Base-by-base conservation (phyloP, 208 protist genomes). In the Endotrypanum monterogeii region DNA sequence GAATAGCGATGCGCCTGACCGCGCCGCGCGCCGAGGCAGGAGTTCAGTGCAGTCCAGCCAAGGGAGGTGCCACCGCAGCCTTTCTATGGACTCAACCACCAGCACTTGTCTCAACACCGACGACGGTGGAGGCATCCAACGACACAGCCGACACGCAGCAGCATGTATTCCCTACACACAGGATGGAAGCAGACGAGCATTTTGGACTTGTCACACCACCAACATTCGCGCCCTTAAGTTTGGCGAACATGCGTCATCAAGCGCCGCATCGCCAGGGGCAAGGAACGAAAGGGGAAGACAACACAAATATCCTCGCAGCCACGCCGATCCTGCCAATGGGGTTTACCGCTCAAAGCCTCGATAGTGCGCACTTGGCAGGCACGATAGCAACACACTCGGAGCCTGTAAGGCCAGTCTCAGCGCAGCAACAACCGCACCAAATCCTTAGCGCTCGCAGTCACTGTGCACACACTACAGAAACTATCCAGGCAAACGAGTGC, bases 311-410 rank as follows among this genome's bases (percentile, higher is more conserved):
- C 30, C 0, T 55, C 35, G 55, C 71, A 18, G 48, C 50, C 30
- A 69, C 76, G 25, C 58, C 71, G 12, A 50, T 73, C 7, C 65
- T 52, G 37, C 76, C 76, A 14, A 76, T 66, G 0, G 65, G 69
- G 71, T 56, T 37, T 18, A 76, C 71, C 25, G 56, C 52, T 35
- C 71, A n/a, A 37, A 81, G 57, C 56, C n/a, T 76, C n/a, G 71
- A 76, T 44, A 76, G 71, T 32, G 71, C 65, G 18, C 57, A 57
- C 23, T 76, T 66, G 0, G 11, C 51, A 1, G 71, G 50, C 0
- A 52, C 51, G 18, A 60, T 70, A 61, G 18, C 46, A 35, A 39
- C 66, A 41, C 48, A 57, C 11, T 16, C 66, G 6, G 51, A 7
- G 28, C 44, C 28, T 4, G 32, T 28, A 32, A 2, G 3, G 30